Evolutionary conservation across 768 basidiomycete species (phyloP), one percentile per base, ranked within the genome.

Genomic region (Lactifluus rugatus): DNA sequence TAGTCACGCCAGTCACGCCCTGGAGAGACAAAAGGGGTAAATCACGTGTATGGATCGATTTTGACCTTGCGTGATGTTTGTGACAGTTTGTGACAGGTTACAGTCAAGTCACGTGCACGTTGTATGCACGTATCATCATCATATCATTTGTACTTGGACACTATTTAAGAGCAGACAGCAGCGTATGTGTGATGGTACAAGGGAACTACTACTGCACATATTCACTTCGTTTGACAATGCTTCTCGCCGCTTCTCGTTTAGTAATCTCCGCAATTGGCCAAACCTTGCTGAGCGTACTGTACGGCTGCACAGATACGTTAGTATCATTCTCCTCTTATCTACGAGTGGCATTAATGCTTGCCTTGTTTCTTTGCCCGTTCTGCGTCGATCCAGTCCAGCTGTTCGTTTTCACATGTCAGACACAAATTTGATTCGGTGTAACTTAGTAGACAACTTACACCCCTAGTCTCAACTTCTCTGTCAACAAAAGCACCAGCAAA

Each of bases 391-490:
- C 10, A 44, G 21, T 44, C 42, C 19, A 44, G 21, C 42, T 44
- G 9, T 44, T 44, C 9, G 11, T 23, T 10, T 1, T 6, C 3
- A 44, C 11, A 23, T 5, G 9, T 23, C 42, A 23, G 42, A 23
- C 11, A 3, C 42, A 21, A 44, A 23, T 11, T 44, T 21, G 13
- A 39, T 39, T 39, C 41, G 41, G 9, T 44, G 21, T 10, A 23
- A 21, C 10, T n/a, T 41, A 19, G 39, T 25, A 32, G 14, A 56
- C 19, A 25, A 67, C 72, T 57, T 64, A 75, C 74, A n/a, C 79
- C 80, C 64, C 79, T 82, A 64, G 81, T 80, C 70, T 85, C 84
- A 17, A 78, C 66, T 2, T 79, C 62, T 48, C 69, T 75, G 63
- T 78, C 77, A 58, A 85, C 65, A 68, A 84, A 81, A 17, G 71